A percentile compares a stretch with the other conserved stretches of the same genome.
Conservation (phyloP, 768 basidiomycete species). For the Amanita phalloides region DNA sequence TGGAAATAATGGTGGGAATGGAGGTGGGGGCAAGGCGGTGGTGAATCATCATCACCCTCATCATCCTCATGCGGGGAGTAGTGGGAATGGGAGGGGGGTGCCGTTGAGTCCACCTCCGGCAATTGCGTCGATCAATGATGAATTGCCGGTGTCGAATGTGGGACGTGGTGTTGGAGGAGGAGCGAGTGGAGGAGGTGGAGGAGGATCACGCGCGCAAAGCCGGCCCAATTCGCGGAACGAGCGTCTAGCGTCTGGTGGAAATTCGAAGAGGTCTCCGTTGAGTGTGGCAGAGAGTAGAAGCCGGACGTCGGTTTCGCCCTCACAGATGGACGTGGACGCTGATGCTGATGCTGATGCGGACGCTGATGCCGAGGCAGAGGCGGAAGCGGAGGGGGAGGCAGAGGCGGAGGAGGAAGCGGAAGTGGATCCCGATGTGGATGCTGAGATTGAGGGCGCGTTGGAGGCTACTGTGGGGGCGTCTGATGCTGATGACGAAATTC, state of each 20-base stretch:
- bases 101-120: conserved; percentile 7
- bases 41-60: no score
- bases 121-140: conserved; percentile 8
- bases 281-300: neutral
- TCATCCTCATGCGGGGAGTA: conserved; percentile 7
- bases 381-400: conserved; percentile 25
- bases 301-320: conserved; percentile 1
- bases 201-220: conserved; percentile 8
- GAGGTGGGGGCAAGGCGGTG: neutral
- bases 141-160: conserved; percentile 18
- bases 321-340: conserved; percentile 12
- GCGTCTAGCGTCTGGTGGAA: neutral
- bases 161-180: conserved; percentile 12
- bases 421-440: conserved; percentile 13
- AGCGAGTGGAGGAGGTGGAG: neutral
- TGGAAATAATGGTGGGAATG: neutral
- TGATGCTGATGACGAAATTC: conserved; percentile 34
- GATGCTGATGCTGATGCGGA: conserved; percentile 14
- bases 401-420: conserved; percentile 25
- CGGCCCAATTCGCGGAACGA: conserved; percentile 14
- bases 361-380: conserved; percentile 16
- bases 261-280: conserved; percentile 11
- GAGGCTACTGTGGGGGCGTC: neutral
- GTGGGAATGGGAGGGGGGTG: conserved; percentile 9
- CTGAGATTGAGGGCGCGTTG: neutral